Base-by-base conservation (phyloP, 139 green algal species). In the Chlamydomonas schloesseri region DNA sequence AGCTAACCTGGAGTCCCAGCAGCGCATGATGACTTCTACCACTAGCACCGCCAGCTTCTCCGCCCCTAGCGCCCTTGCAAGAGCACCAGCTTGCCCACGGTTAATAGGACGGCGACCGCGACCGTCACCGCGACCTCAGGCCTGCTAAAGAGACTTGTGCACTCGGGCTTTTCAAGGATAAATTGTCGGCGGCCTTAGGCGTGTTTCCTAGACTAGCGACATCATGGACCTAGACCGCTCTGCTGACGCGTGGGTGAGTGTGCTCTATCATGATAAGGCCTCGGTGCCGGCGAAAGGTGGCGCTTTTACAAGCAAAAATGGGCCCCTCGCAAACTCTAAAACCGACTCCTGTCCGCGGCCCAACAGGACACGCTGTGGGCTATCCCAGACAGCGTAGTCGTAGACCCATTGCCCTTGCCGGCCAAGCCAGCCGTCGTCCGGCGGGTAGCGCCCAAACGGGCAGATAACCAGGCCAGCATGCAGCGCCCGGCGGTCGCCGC, bases 41-140 rank as follows among this genome's bases (percentile, higher is more conserved):
- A 62, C 50, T 55, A 23, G n/a, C 46, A 81, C 71, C 50, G 53
- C 72, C 47, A 15, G 4, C 53, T 24, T 68, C 53, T 23, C 53
- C 53, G 53, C 55, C 4, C 10, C 55, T 23, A 62, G 20, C 20
- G 21, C 18, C 18, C 20, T 53, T 34, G 31, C 74, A 53, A 70
- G 55, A 81, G 50, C 74, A 57, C 58, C 75, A 11, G 71, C 57
- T 36, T 23, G 31, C 73, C 28, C 71, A 73, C 31, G 14, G 15
- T 82, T 82, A 82, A 71, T 72, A 82, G 58, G 17, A 58, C 9
- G 53, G 33, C 50, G 28, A 62, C 77, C 62, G 18, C 77, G 77
- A 83, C 77, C 77, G 46, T 37, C 60, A 83, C 77, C 75, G 57
- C 75, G 26, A 28, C 73, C 34, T 58, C 58, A 58, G 47, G 75